Base-by-base conservation (phyloP, 108 stramenopile genomes). In the Discostella pseudostelligera region DNA sequence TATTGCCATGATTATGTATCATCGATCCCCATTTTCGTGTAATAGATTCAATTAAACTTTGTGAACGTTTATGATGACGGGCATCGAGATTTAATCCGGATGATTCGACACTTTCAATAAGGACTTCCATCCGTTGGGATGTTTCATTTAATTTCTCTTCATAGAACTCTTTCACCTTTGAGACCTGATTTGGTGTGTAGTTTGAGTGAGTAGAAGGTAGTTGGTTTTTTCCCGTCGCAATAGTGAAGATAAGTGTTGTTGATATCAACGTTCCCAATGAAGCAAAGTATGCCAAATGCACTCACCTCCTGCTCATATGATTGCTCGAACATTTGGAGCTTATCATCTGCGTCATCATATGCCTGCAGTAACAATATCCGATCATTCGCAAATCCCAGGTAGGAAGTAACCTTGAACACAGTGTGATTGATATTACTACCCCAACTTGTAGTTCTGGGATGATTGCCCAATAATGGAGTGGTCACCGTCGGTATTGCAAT, bases 101-200 rank as follows among this genome's bases (percentile, higher is more conserved):
- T 9, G 69, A 55, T 25, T 76, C 71, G n/a, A 77, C 90, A 40
- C 69, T 77, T 40, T 90, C 89, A 21, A 78, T 62, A 0, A 94
- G 50, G 1, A 81, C 71, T 17, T 81, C 74, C 32, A 94, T 71
- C 44, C 85, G 78, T 57, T 80, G 62, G 47, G 81, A 74, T 17
- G 89, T 51, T 60, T 91, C 87, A 37, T 74, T 24, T 24, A 82
- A 25, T 49, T 90, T 80, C 12, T 81, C 59, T 22, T 75, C 25
- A 47, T 90, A 90, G 73, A 90, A 90, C 0, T 46, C 36, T 26
- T 82, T 64, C 9, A 87, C 84, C 46, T 86, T 87, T 28, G 16
- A 43, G 3, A 73, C 50, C 68, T 71, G 22, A 24, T 21, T 14
- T 35, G 10, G 29, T 22, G 1, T 10, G 25, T 28, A 13, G 21